phyloP scores from a whole-genome alignment of 2,329 filamentous ascomycete genomes.

The Lithohypha guttulata region DNA sequence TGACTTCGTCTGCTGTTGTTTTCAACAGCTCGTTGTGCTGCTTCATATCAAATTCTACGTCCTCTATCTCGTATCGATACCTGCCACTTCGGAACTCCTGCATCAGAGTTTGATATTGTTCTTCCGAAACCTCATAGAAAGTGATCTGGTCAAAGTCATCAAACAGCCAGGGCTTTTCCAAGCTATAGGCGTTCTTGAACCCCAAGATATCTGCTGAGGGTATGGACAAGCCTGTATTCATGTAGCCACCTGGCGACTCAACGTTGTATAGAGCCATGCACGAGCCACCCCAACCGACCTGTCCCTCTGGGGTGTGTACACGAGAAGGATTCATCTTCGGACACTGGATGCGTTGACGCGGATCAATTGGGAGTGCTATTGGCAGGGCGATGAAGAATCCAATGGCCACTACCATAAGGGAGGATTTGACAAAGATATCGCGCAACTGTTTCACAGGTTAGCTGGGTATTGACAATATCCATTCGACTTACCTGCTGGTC shows the following conservation, averaged over 20 bases:
- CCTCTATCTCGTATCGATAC: constrained; percentile 43
- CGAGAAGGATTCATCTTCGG: constrained; percentile 49
- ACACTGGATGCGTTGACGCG: constrained; percentile 42
- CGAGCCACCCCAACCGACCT: constrained; percentile 45
- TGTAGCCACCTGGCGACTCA: constrained; percentile 47
- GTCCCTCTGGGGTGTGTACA: constrained; percentile 47
- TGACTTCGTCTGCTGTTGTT: constrained; percentile 39
- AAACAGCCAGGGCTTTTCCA: constrained; percentile 43
- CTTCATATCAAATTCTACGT: constrained; percentile 44
- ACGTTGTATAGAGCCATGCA: constrained; percentile 47
- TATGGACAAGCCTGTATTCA: constrained; percentile 43
- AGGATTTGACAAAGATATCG: constrained; percentile 40
- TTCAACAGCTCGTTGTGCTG: constrained; percentile 42
- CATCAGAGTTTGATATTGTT: constrained; percentile 41
- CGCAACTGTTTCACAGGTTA: constrained; percentile 29
- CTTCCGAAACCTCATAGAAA: constrained; percentile 44
- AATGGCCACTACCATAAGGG: constrained; percentile 43
- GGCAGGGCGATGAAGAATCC: constrained; percentile 47
- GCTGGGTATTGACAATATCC: neutral
- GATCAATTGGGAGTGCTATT: constrained; percentile 43
- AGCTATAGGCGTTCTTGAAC: constrained; percentile 39
- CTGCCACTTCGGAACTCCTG: constrained; percentile 40
- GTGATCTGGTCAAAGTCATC: constrained; percentile 47
- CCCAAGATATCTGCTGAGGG: constrained; percentile 45
- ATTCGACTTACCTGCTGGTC: constrained; percentile 27